Base-by-base conservation (phyloP, 441 rosid genomes). In the Aleurites moluccanus region DNA sequence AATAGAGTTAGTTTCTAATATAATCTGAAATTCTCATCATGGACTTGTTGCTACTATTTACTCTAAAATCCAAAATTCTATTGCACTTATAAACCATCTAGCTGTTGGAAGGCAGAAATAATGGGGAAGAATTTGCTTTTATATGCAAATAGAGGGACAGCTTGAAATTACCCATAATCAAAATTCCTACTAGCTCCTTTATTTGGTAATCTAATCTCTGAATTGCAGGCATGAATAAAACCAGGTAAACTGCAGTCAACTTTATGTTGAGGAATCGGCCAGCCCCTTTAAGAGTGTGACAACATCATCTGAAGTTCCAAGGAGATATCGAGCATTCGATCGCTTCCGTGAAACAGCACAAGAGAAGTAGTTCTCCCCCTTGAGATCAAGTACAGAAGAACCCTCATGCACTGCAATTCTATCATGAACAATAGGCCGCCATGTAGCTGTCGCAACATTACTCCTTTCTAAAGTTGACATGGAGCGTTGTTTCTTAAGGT, bases 311-410 rank as follows among this genome's bases (percentile, higher is more conserved):
- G 91, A 79, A 10, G 89, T 83, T 47, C 77, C 73, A n/a, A 91
- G 83, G 44, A 85, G 74, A 79, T 91, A 88, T n/a, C 94, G 80
- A 38, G 97, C 93, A 57, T 67, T 85, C 1, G 97, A 85, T 65
- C 86, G 88, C 78, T 88, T 86, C 52, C 89, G 72, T 13, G 89
- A 84, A 11, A 91, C 93, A 14, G 92, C 81, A 69, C 97, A 91
- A 9, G 97, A 90, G 84, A 91, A 91, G 83, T 90, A 91, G 72
- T 90, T 86, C 65, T 87, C 93, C 15, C 83, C 86, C 75, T 83
- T 86, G 72, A 91, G 90, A 73, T 91, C 93, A 60, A 91, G 91
- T 21, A 90, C 91, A 1, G 88, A 88, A 57, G 85, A 88, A 65
- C 88, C 88, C 70, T 88, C 89, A 49, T 79, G 81, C 66, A 75